Evolutionary conservation across 169 alveolate genomes (phyloP), one percentile per base, ranked within the genome.

Genomic region (Prorocentrum cordatum): DNA sequence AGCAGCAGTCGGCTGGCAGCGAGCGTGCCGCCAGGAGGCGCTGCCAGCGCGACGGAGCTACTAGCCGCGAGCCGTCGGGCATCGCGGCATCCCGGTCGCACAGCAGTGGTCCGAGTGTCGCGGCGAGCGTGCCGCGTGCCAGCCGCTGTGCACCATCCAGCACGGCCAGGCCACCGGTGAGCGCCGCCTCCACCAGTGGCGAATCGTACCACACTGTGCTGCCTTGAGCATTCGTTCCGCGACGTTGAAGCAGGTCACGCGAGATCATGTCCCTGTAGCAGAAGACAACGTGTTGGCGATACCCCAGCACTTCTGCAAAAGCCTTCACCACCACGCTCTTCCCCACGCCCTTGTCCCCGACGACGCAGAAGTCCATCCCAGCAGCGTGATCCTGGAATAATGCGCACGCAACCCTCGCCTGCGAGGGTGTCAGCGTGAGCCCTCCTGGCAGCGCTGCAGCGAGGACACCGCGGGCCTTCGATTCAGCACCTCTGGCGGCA

Each of bases 331-430:
- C n/a, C 35, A 54, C 33, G n/a, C 66, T 72, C 83, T 72, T 72
- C 29, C 83, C 83, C 35, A 72, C 83, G 2, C 83, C 83, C 83
- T 72, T 72, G 68, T 72, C 83, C 4, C 83, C 83, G 26, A 72
- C 83, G 38, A 72, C 47, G 33, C 83, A 72, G 47, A 72, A 45
- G 22, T 72, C 83, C 26, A 45, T 72, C 31, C 58, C 83, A 42
- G 83, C 83, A 3, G 83, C 83, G 29, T 72, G 83, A n/a, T 72
- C 83, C 18, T 72, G 83, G 68, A 72, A 14, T 50, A 72, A 45
- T 6, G 36, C 61, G 32, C 33, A 22, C 45, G 45, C 83, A n/a
- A n/a, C n/a, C n/a, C n/a, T n/a, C n/a, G n/a, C n/a, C n/a, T n/a
- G n/a, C n/a, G n/a, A n/a, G n/a, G n/a, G n/a, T n/a, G n/a, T n/a